Percentiles rank a stretch among this genome's conserved stretches.
Evolutionary conservation across 108 stramenopile species (phyloP).

Genomic region (Aurantiochytrium sp.): DNA sequence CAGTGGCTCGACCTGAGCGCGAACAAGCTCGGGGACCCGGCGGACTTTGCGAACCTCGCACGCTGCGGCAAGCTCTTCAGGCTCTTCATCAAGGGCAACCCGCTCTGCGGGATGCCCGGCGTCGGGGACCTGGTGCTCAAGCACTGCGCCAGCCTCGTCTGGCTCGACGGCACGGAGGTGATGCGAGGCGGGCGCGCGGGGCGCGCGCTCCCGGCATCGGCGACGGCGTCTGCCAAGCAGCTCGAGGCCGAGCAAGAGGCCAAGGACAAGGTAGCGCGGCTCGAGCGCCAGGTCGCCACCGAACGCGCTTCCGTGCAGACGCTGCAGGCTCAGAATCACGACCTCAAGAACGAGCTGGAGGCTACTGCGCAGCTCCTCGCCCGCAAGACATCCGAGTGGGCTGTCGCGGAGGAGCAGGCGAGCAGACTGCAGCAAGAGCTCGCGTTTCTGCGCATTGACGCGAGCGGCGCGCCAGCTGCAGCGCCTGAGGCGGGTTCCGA

Average conservation of each 20-base stretch:
- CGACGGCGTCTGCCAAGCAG: neutral
- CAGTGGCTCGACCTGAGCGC: slow-evolving; percentile 1
- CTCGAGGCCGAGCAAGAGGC: neutral
- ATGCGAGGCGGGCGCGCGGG: neutral
- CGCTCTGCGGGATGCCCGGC: neutral
- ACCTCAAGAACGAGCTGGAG: neutral
- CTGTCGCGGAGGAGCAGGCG: slow-evolving; percentile 2
- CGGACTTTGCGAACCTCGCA: neutral
- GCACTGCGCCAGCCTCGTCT: neutral
- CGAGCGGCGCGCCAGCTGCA: neutral
- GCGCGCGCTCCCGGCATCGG: neutral
- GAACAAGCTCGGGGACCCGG: neutral
- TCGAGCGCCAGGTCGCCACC: neutral
- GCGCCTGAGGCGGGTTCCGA: neutral
- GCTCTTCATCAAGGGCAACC: neutral
- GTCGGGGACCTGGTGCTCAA: neutral
- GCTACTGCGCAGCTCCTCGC: neutral
- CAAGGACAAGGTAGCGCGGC: neutral
- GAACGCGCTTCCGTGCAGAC: neutral
- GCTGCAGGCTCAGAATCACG: neutral
- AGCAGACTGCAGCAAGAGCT: slow-evolving; percentile 15
- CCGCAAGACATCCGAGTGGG: slow-evolving; percentile 20
- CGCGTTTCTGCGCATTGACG: neutral
- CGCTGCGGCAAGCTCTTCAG: neutral
- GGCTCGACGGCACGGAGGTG: neutral